A percentile compares a stretch with the other conserved stretches of the same genome.
These are phyloP conservation scores for Fusarium irregulare DNA, from an alignment of 2,329 filamentous ascomycete genomes.

Conservation along the genomic window DNA sequence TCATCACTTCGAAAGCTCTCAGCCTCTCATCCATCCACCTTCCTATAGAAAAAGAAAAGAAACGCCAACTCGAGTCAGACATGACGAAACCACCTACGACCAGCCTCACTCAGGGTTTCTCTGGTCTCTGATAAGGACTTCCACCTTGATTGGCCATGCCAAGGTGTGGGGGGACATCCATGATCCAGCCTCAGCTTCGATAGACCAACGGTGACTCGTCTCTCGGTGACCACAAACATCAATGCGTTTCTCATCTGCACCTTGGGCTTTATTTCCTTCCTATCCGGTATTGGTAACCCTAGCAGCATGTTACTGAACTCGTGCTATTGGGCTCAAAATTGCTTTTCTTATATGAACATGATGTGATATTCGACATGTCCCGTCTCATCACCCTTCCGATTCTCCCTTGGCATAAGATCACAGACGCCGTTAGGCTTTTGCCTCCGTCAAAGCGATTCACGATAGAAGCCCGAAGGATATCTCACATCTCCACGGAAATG, in stretches of 20 bases:
- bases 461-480: not conserved
- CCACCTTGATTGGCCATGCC: slow-evolving; percentile 40
- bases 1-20: not conserved
- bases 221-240: slow-evolving; percentile 6
- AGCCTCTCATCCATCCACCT: not conserved
- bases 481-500: not conserved
- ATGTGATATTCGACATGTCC: slow-evolving; percentile 18
- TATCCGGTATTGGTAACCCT: not conserved
- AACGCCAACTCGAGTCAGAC: slow-evolving; percentile 10
- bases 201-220: slow-evolving; percentile 4
- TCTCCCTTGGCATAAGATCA: not conserved
- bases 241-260: slow-evolving; percentile 12
- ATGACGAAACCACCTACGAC: slow-evolving; percentile 23
- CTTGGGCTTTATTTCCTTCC: not conserved
- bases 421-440: not conserved
- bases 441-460: not conserved
- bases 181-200: slow-evolving; percentile 25
- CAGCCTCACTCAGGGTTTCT: slow-evolving; percentile 8
- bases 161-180: slow-evolving; percentile 37
- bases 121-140: slow-evolving; percentile 44
- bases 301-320: not conserved
- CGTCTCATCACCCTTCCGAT: slow-evolving; percentile 11
- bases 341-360: not conserved
- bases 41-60: slow-evolving; percentile 23
- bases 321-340: not conserved